These are phyloP conservation scores for Amaranthus cruentus DNA, from an alignment of 148 eudicot species.

Conservation along the genomic window DNA sequence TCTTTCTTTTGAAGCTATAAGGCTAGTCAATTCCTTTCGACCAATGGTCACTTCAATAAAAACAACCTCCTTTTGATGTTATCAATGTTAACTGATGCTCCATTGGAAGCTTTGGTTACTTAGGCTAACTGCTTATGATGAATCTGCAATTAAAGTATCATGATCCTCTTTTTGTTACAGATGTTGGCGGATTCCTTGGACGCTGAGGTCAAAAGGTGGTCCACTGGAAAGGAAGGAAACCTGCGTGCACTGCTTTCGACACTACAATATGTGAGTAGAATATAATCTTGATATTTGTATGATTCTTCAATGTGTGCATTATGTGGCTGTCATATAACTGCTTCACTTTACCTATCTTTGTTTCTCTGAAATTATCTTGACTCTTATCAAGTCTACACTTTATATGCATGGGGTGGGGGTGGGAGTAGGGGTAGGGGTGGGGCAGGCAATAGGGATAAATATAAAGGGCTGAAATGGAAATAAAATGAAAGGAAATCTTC, in stretches of 20 bases:
- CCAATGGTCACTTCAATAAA: too few relatives aligned
- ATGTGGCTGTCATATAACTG: not conserved
- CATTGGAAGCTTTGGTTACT: not conserved
- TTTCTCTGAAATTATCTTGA: not conserved
- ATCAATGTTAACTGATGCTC: not conserved
- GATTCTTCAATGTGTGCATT: not conserved
- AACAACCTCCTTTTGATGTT: too few relatives aligned
- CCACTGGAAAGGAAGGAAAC: constrained; percentile 89
- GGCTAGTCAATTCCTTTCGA: not conserved
- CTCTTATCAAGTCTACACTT: not conserved
- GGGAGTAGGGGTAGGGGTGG: not conserved
- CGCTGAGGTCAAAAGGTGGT: constrained; percentile 91
- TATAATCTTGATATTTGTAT: constrained; percentile 1
- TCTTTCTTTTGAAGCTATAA: not conserved
- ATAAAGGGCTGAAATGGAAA: too few relatives aligned
- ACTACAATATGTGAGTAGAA: constrained; percentile 75
- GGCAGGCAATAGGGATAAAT: not conserved
- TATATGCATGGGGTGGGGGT: not conserved
- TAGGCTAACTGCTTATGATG: not conserved
- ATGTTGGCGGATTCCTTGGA: constrained; percentile 68
- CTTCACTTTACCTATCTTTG: not conserved
- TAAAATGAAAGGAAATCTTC: too few relatives aligned
- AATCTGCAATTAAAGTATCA: constrained; percentile 8
- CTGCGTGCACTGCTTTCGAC: constrained; percentile 92
- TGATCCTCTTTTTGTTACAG: constrained; percentile 46